A percentile compares a stretch with the other conserved stretches of the same genome.
Evolutionary conservation across 1,284 basidiomycete genomes (phyloP).

Genomic region (Boletus mariae): DNA sequence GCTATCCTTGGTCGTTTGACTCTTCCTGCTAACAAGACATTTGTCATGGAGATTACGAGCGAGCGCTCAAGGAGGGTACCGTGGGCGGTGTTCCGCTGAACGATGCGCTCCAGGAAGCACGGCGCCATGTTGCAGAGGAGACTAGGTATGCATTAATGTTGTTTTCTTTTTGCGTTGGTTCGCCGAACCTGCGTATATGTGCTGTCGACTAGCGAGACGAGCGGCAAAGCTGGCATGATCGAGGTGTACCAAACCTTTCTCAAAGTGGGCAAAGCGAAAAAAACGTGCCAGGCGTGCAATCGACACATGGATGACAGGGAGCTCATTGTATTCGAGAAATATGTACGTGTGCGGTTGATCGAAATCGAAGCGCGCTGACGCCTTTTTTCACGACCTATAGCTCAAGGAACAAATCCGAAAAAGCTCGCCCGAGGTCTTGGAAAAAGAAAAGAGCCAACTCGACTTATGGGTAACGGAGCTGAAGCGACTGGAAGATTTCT

Average conservation of each 20-base stretch:
- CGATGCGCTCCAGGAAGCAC: slow-evolving; percentile 56
- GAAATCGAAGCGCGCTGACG: slow-evolving; percentile 1
- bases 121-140: slow-evolving; percentile 48
- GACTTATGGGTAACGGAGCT: slow-evolving; percentile 62
- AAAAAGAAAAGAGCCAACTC: slow-evolving; percentile 44
- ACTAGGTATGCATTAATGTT: slow-evolving; percentile 45
- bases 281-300: slow-evolving; percentile 76
- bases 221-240: slow-evolving; percentile 39
- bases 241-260: slow-evolving; percentile 67
- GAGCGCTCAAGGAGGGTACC: slow-evolving; percentile 47
- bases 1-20: too few relatives aligned
- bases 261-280: slow-evolving; percentile 56
- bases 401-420: slow-evolving; percentile 54
- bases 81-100: slow-evolving; percentile 44
- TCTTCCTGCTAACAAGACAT: slow-evolving; percentile 1
- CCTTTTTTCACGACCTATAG: slow-evolving; percentile 30
- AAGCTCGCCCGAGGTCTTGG: slow-evolving; percentile 39
- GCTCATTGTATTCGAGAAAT: slow-evolving; percentile 60
- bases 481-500: slow-evolving; percentile 52
- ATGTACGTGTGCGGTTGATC: slow-evolving; percentile 42
- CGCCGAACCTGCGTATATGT: not conserved
- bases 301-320: slow-evolving; percentile 67
- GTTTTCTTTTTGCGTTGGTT: not conserved
- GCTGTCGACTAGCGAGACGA: slow-evolving; percentile 13
- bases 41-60: slow-evolving; percentile 48